A percentile compares a stretch with the other conserved stretches of the same genome.
Evolutionary conservation across 345 rosid genomes (phyloP).

Genomic region (Nasturtium officinale): DNA sequence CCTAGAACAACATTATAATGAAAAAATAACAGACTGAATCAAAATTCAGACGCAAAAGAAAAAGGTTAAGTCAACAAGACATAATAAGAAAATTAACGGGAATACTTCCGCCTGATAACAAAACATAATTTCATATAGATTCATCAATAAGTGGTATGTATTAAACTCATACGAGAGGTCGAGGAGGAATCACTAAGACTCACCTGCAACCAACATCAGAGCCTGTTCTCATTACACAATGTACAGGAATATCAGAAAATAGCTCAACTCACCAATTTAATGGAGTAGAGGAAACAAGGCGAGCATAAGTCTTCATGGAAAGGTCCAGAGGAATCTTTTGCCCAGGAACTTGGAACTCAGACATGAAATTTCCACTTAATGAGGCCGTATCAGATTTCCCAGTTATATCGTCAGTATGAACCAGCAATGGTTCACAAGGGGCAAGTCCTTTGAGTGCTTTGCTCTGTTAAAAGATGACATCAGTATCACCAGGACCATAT

Average conservation of each 20-base stretch:
- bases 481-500: constrained; percentile 16
- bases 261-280: constrained; percentile 62
- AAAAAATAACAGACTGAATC: constrained; percentile 21
- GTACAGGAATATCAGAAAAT: constrained; percentile 18
- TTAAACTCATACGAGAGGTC: constrained; percentile 14
- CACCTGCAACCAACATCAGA: constrained; percentile 12
- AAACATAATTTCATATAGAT: constrained; percentile 1
- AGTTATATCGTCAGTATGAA: constrained; percentile 44
- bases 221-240: neutral
- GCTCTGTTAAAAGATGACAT: constrained; percentile 52
- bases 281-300: constrained; percentile 63
- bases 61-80: constrained; percentile 4
- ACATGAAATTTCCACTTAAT: constrained; percentile 47
- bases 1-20: constrained; percentile 50
- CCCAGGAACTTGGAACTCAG: constrained; percentile 60
- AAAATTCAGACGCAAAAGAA: constrained; percentile 1
- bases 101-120: neutral
- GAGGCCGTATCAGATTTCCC: constrained; percentile 49
- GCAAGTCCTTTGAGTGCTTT: constrained; percentile 88
- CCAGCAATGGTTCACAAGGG: constrained; percentile 49
- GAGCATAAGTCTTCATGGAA: constrained; percentile 77
- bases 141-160: constrained; percentile 10
- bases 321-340: constrained; percentile 78
- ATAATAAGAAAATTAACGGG: neutral
- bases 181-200: constrained; percentile 10